Evolutionary conservation across 73 alveolate species (phyloP), one percentile per base, ranked within the genome.

Genomic region (Stentor coeruleus): DNA sequence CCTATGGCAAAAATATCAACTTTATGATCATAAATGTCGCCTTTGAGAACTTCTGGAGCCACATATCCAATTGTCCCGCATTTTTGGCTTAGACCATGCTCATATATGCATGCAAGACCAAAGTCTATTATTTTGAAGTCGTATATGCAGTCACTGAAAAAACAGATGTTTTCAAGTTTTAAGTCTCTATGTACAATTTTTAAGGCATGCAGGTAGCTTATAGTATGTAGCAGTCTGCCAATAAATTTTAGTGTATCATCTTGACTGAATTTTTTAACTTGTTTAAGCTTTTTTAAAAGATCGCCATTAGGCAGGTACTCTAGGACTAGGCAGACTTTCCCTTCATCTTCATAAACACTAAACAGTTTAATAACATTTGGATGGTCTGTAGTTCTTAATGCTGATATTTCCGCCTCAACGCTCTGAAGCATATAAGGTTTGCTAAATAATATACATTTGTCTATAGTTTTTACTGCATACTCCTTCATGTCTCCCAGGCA

Each of bases 301-400:
- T 75, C 83, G 15, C 83, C 83, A 37, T 66, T 66, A n/a, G 26
- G 38, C 1, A 28, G 35, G 84, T 39, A 75, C 0, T 85, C 91
- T 66, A 85, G 38, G 11, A 85, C 85, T 3, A 85, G 58, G 60
- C 82, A 72, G 35, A 85, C 58, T 38, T 59, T 3, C 3, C 57
- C 90, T 3, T 57, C 76, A 82, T 72, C 85, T 31, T 85, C 91
- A 66, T 59, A 85, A 1, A 84, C 82, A 60, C 87, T 84, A 59
- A 81, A 80, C 14, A 85, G 77, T 58, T 84, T 82, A 15, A 79
- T 38, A 3, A 85, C 82, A 82, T 85, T 84, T 36, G 91, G 90
- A 35, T 84, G 90, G 74, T 84, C 37, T 1, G n/a, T 20, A 20
- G n/a, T 20, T 40, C 79, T 66, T 31, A 66, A 20, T 28, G 33